Evolutionary conservation across 2,329 filamentous ascomycete species (phyloP).

Genomic region (Alternaria arborescens): DNA sequence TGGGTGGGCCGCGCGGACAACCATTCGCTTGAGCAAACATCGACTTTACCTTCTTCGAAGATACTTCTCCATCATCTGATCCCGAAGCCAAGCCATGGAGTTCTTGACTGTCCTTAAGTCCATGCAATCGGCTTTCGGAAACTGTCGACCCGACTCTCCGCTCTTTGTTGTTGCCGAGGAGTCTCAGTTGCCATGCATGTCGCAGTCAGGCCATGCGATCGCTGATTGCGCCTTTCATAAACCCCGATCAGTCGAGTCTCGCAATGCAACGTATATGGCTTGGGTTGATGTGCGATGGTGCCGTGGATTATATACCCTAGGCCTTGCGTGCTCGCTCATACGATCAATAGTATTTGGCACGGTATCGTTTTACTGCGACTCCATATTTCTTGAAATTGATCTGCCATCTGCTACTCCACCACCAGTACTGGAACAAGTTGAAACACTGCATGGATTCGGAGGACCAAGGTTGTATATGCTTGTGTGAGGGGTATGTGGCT

Average conservation of each 20-base stretch:
- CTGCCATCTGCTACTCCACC: background rate
- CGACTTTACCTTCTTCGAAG: conserved; percentile 6
- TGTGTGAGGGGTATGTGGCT: background rate
- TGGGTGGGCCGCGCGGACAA: conserved; percentile 1
- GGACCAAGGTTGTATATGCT: background rate
- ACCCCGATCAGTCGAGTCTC: background rate
- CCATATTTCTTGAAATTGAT: background rate
- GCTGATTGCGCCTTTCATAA: background rate
- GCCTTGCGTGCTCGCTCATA: background rate
- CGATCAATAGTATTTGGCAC: background rate
- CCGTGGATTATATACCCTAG: background rate
- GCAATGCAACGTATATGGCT: background rate
- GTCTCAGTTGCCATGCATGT: background rate
- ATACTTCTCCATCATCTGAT: conserved; percentile 6
- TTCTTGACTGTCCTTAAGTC: background rate
- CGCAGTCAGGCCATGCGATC: background rate
- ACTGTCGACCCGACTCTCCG: background rate
- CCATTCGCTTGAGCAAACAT: conserved; percentile 1
- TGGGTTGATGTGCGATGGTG: background rate
- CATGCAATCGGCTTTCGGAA: background rate
- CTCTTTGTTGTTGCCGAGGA: background rate
- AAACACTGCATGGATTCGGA: background rate
- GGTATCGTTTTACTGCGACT: background rate
- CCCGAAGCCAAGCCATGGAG: background rate
- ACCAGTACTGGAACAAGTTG: background rate